Evolutionary conservation across 2,329 filamentous ascomycete genomes (phyloP), one percentile per base, ranked within the genome.

Genomic region (Magnaporthiopsis incrustans): DNA sequence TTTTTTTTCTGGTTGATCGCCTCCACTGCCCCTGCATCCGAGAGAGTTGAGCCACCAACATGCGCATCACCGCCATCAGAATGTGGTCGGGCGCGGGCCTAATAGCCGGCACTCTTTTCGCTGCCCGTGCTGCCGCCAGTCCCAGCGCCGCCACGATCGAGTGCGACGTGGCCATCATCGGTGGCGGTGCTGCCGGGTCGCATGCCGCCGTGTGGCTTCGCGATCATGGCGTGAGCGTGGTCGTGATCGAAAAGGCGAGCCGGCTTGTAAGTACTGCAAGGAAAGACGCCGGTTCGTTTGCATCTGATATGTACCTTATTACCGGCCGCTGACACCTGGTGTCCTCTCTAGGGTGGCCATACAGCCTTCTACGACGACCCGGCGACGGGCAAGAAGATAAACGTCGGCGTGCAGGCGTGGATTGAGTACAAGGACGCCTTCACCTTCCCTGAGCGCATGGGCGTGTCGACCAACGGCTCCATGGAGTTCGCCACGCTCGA

Each of bases 381-480:
- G 10, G 66, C 60, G 3, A 66, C 68, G 1, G 72, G 69, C 22
- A 66, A 67, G 57, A 56, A 58, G 7, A 66, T 67, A 50, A 69
- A 71, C 30, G 60, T 66, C 8, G 70, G 69, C 25, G 67, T 70
- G 0, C 68, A 70, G 56, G 65, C 65, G 0, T 69, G 70, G 35
- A 69, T 71, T 35, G 66, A 75, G 59, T 72, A 77, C 66, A 73
- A 71, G 38, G 71, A 75, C 22, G 70, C 76, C 1, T 67, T 69
- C 27, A 67, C 72, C 14, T 76, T 73, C 64, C 70, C 73, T 33
- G 67, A 72, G 33, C 69, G 73, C n/a, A 69, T 74, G 63, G 66
- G 74, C 22, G 70, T 74, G 26, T 71, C 66, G 68, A 76, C 66
- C 44, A 67, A 15, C 68, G 72, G 63, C 65, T 76, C 33, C 63